These are phyloP conservation scores for Diphasiastrum complanatum DNA, from an alignment of 83 land plant genomes.

Conservation along the genomic window DNA sequence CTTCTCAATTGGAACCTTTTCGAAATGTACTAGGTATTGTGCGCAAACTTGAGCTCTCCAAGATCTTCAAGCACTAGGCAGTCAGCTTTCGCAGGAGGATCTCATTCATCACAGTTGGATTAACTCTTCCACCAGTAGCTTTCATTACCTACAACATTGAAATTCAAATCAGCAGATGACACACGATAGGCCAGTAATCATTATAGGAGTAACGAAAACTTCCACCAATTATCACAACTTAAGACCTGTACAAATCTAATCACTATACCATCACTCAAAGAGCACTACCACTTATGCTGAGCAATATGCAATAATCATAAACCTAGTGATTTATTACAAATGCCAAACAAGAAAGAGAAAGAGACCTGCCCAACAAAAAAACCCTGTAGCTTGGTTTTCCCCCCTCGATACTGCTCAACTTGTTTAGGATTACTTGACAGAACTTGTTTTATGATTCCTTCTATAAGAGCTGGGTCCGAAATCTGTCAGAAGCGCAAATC, in stretches of 20 bases:
- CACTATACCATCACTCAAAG: too few species aligned
- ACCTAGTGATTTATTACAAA: too few species aligned
- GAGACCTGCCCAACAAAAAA: conserved; percentile 98
- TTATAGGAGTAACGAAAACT: not conserved
- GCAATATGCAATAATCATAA: too few species aligned
- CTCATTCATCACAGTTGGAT: conserved; percentile 27
- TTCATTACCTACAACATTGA: conserved; percentile 27
- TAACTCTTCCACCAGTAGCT: conserved; percentile 28
- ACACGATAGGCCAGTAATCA: not conserved
- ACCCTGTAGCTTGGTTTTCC: conserved; percentile 86
- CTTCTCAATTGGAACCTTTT: too few species aligned
- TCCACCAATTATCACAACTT: not conserved
- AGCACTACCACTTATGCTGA: too few species aligned
- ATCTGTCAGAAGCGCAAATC: conserved; percentile 21
- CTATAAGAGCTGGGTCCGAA: conserved; percentile 41
- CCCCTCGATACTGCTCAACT: conserved; percentile 74
- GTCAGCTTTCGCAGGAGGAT: conserved; percentile 24
- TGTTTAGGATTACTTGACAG: conserved; percentile 76
- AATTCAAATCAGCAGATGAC: conserved; percentile 1
- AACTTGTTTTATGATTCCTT: conserved; percentile 63
- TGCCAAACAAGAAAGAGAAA: not conserved
- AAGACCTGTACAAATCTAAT: too few species aligned
- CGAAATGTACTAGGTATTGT: too few species aligned
- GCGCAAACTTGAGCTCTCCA: too few species aligned
- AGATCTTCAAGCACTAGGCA: conserved; percentile 8